These are phyloP conservation scores for Pleurotus cornucopiae DNA, from an alignment of 768 basidiomycete species.

Conservation along the genomic window DNA sequence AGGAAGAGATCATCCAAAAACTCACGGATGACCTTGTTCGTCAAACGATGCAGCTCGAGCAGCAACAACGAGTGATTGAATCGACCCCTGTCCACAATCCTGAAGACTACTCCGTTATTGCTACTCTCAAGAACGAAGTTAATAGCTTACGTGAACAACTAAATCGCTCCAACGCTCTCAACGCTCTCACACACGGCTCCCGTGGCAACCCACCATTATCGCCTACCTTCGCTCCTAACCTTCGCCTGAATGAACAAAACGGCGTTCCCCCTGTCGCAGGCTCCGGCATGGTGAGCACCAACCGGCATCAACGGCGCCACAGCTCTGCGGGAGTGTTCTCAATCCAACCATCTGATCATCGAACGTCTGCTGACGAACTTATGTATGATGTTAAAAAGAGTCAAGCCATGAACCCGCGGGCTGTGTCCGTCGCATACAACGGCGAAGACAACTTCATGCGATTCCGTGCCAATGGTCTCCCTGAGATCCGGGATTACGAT, in stretches of 20 bases:
- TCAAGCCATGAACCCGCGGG: slow-evolving; percentile 71
- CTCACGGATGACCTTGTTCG: slow-evolving; percentile 73
- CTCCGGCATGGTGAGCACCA: not conserved
- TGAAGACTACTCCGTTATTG: slow-evolving; percentile 85
- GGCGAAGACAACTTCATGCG: slow-evolving; percentile 74
- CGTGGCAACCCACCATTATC: slow-evolving; percentile 72
- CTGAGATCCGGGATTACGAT: slow-evolving; percentile 74
- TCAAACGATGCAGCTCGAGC: slow-evolving; percentile 74
- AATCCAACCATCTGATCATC: slow-evolving; percentile 53
- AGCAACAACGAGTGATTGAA: slow-evolving; percentile 69
- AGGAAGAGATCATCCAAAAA: slow-evolving; percentile 79
- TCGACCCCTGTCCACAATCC: slow-evolving; percentile 57
- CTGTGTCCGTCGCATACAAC: slow-evolving; percentile 85
- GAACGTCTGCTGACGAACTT: slow-evolving; percentile 74
- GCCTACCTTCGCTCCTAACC: slow-evolving; percentile 80
- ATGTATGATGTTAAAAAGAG: slow-evolving; percentile 71
- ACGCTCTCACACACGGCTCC: slow-evolving; percentile 72
- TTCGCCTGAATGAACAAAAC: slow-evolving; percentile 52
- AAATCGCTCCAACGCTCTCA: slow-evolving; percentile 91
- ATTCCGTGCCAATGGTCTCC: slow-evolving; percentile 56
- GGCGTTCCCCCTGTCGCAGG: slow-evolving; percentile 31
- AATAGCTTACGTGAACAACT: slow-evolving; percentile 91
- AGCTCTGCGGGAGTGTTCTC: slow-evolving; percentile 81
- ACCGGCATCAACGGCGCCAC: slow-evolving; percentile 77
- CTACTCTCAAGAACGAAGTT: slow-evolving; percentile 89